Evolutionary conservation across 2,329 filamentous ascomycete species (phyloP), one percentile per base, ranked within the genome.

Genomic region (Dissoconium aciculare): DNA sequence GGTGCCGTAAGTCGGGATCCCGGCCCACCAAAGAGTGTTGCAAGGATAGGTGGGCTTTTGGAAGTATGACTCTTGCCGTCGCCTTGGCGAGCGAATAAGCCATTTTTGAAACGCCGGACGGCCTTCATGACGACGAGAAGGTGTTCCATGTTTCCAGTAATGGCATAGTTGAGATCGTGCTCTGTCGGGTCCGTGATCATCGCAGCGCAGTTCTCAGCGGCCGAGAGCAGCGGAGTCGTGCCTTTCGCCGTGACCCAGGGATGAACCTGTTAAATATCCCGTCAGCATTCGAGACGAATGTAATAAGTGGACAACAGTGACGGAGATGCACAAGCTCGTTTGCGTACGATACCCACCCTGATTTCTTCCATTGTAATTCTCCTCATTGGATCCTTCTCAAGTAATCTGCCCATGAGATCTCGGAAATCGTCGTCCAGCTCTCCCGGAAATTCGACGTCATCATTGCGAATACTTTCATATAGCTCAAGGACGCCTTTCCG

Each of bases 41-140:
- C n/a, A 11, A 78, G 59, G 17, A 75, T 69, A 26, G 66, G 68
- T n/a, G n/a, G n/a, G n/a, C n/a, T n/a, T n/a, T n/a, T n/a, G n/a
- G n/a, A n/a, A n/a, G n/a, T n/a, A n/a, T n/a, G n/a, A 36, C 71
- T 66, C 45, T 75, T 62, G 15, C 63, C 57, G n/a, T 23, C n/a
- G 19, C 21, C 58, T 58, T 33, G 67, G 59, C 67, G 62, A 37
- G 64, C 66, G 34, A 64, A 60, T 16, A 89, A 59, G 5, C 91
- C 64, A 30, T 69, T 62, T 53, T 91, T 94, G 63, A 95, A 94
- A 35, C 78, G 80, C 40, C 78, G 75, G 24, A 91, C 87, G 3
- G 85, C 89, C 69, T 82, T 89, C 64, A 95, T 79, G 42, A 95
- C 81, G 31, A 75, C 81, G 34, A 95, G 64, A 2, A 95, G 65